These are phyloP conservation scores for Diplotaxis tenuifolia DNA, from an alignment of 345 rosid genomes.

Conservation along the genomic window DNA sequence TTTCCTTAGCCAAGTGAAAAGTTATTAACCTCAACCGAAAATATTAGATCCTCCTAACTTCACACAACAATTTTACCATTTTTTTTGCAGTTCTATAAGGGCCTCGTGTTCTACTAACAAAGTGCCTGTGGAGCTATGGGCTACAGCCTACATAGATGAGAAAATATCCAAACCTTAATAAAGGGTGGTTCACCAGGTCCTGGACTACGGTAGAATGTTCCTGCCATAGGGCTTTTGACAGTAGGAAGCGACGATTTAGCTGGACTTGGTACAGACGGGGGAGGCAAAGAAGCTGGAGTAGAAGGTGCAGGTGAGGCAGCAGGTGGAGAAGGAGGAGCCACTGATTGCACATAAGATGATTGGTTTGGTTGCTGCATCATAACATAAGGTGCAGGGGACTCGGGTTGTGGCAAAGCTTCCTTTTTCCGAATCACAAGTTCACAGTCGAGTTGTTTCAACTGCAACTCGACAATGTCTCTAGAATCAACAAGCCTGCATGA, in stretches of 20 bases:
- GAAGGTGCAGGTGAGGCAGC: constrained; percentile 44
- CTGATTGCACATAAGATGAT: constrained; percentile 29
- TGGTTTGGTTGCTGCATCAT: constrained; percentile 60
- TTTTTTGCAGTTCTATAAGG: not conserved
- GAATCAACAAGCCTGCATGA: constrained; percentile 82
- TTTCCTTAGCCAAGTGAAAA: not conserved
- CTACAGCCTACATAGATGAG: not conserved
- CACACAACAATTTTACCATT: not conserved
- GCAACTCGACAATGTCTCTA: constrained; percentile 82
- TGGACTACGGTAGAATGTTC: constrained; percentile 79
- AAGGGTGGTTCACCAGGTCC: constrained; percentile 79
- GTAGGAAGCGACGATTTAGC: constrained; percentile 65
- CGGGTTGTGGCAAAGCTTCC: constrained; percentile 75
- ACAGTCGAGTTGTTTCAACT: constrained; percentile 78
- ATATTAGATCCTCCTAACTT: not conserved
- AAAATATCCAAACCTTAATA: constrained; percentile 57
- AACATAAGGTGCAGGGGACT: constrained; percentile 49
- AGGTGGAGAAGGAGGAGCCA: constrained; percentile 47
- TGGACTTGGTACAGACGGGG: constrained; percentile 47
- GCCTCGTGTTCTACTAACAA: not conserved
- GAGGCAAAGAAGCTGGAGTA: constrained; percentile 43
- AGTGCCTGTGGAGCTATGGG: not conserved
- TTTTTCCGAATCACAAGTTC: constrained; percentile 77
- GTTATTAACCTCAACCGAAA: not conserved
- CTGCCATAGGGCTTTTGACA: constrained; percentile 88